These are phyloP conservation scores for Penicillium soppii DNA, from an alignment of 495 filamentous ascomycete species.

Conservation along the genomic window DNA sequence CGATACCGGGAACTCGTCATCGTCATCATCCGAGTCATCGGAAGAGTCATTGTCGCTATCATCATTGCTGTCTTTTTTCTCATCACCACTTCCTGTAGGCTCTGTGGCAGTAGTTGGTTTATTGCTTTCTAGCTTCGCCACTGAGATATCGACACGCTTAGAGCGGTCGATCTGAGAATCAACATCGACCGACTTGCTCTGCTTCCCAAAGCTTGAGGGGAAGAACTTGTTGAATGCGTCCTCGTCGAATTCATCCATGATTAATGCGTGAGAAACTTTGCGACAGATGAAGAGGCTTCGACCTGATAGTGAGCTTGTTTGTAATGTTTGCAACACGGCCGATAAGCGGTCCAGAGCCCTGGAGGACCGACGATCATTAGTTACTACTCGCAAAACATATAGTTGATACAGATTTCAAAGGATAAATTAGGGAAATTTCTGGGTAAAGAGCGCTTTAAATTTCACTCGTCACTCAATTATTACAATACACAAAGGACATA, in stretches of 20 bases:
- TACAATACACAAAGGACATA: constrained; percentile 30
- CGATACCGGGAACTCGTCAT: constrained; percentile 89
- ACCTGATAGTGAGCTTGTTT: constrained; percentile 35
- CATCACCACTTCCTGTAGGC: constrained; percentile 20
- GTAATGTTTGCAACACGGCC: constrained; percentile 35
- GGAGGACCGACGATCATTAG: not conserved
- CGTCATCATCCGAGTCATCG: constrained; percentile 61
- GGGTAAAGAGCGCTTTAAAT: constrained; percentile 5
- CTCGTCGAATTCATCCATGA: constrained; percentile 68
- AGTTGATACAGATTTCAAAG: not conserved
- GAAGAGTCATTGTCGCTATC: constrained; percentile 48
- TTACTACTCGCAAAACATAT: not conserved
- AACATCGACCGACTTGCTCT: constrained; percentile 68
- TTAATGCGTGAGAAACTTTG: constrained; percentile 13
- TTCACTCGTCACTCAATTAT: constrained; percentile 16
- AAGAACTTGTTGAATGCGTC: constrained; percentile 81
- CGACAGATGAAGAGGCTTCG: constrained; percentile 9
- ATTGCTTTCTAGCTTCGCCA: constrained; percentile 24
- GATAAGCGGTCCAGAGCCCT: not conserved
- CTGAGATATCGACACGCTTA: constrained; percentile 54
- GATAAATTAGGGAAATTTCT: not conserved
- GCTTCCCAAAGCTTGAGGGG: constrained; percentile 85
- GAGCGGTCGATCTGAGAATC: constrained; percentile 76
- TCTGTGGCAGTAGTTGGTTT: constrained; percentile 17
- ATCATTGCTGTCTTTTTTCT: constrained; percentile 37